A percentile compares a stretch with the other conserved stretches of the same genome.
Conservation (phyloP, 306 rosid species). For the Quercus berberidifolia region DNA sequence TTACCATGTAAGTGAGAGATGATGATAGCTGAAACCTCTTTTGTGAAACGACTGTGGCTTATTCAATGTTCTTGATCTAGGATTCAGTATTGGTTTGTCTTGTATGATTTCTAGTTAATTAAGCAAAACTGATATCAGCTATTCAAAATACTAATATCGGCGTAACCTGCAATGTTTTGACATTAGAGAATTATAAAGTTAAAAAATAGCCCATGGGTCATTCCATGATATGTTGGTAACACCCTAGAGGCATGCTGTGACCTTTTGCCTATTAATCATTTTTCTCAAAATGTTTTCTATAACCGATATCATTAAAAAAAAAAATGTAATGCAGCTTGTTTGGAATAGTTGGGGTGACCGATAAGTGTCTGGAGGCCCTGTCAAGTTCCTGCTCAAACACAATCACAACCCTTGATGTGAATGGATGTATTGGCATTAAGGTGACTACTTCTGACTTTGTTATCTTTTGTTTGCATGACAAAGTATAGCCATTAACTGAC, state of each 20-base stretch:
- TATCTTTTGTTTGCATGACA: background rate
- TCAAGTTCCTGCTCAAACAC: conserved; percentile 55
- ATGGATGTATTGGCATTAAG: conserved; percentile 88
- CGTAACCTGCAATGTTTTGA: background rate
- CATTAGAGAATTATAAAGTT: background rate
- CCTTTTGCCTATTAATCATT: background rate
- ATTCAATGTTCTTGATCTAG: background rate
- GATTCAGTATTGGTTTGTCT: background rate
- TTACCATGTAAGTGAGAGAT: too few relatives aligned
- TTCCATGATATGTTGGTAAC: background rate
- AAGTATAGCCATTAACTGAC: conserved; percentile 1
- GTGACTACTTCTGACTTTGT: conserved; percentile 19
- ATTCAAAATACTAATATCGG: background rate
- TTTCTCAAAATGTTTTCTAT: background rate
- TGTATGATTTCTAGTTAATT: background rate
- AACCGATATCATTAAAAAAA: conserved; percentile 20
- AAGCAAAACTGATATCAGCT: background rate
- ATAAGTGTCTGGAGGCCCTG: conserved; percentile 68
- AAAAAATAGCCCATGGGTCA: background rate
- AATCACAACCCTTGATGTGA: conserved; percentile 78
- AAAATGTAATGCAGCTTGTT: conserved; percentile 57
- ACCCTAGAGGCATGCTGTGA: background rate
- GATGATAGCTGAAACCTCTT: background rate
- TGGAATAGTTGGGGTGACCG: conserved; percentile 80
- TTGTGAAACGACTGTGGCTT: background rate